phyloP scores from a whole-genome alignment of 83 land plant species.

The Diphasiastrum complanatum region DNA sequence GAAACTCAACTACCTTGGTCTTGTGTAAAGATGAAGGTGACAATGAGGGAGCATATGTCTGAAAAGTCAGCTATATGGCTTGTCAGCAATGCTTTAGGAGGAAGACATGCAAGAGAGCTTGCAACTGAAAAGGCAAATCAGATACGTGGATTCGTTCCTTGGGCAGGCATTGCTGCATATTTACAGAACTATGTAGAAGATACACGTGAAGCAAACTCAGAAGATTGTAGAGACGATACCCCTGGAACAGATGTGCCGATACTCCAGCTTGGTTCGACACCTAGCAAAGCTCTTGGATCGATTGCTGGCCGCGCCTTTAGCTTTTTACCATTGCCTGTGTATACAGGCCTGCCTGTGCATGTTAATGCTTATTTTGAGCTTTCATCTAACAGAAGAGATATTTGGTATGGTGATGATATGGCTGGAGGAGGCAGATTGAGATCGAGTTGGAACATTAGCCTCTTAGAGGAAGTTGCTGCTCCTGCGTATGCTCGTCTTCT shows the following conservation, averaged over 20 bases:
- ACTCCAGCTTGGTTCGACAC: too few relatives aligned
- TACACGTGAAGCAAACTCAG: too few relatives aligned
- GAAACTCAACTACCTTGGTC: slow-evolving; percentile 52
- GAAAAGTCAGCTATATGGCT: slow-evolving; percentile 55
- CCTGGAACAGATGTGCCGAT: slow-evolving; percentile 8
- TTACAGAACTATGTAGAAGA: slow-evolving; percentile 24
- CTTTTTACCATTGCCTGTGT: slow-evolving; percentile 87
- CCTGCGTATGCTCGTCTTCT: slow-evolving; percentile 81
- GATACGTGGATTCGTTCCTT: slow-evolving; percentile 60
- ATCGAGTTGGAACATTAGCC: slow-evolving; percentile 77
- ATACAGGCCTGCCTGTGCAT: slow-evolving; percentile 82
- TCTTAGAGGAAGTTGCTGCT: slow-evolving; percentile 77
- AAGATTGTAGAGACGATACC: not conserved
- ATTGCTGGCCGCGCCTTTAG: slow-evolving; percentile 95
- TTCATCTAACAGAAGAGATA: slow-evolving; percentile 89
- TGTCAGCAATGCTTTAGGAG: slow-evolving; percentile 61
- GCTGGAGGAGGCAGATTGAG: slow-evolving; percentile 87
- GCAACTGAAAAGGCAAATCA: slow-evolving; percentile 37
- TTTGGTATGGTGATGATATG: slow-evolving; percentile 99
- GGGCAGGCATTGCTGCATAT: slow-evolving; percentile 88
- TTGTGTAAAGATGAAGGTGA: slow-evolving; percentile 48
- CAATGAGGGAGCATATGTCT: slow-evolving; percentile 24
- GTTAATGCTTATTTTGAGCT: slow-evolving; percentile 93
- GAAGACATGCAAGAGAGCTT: slow-evolving; percentile 39
- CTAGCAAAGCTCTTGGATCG: too few relatives aligned